phyloP scores from a whole-genome alignment of 2,329 filamentous ascomycete genomes.

The Cryphonectria japonica region DNA sequence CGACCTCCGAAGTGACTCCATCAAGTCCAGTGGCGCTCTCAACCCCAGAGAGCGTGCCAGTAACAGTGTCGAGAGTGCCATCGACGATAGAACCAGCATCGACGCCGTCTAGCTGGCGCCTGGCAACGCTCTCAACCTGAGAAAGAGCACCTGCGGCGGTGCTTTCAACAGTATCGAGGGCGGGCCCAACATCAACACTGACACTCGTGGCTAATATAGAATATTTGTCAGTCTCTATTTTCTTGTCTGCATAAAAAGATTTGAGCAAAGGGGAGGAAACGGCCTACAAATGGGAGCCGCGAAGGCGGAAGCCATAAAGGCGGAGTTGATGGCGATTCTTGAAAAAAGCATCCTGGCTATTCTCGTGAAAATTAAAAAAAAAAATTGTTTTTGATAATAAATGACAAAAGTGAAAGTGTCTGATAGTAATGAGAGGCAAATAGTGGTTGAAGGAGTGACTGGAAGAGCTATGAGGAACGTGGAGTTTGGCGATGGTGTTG shows the following conservation, averaged over 20 bases:
- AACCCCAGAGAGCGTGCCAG: background rate
- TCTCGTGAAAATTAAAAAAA: too few relatives aligned
- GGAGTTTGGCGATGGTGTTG: background rate
- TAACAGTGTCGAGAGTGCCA: background rate
- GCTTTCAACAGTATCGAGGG: background rate
- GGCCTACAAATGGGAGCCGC: background rate
- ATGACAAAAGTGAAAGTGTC: background rate
- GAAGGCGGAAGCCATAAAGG: slow-evolving; percentile 4
- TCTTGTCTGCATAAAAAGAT: background rate
- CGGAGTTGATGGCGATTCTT: slow-evolving; percentile 1
- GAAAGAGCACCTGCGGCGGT: background rate
- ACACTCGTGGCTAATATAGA: background rate
- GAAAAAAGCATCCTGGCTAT: background rate
- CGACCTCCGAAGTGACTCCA: background rate
- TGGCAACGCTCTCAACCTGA: background rate
- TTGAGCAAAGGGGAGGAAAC: background rate
- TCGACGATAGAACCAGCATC: background rate
- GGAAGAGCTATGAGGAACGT: background rate
- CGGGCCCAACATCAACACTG: background rate
- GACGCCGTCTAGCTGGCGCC: background rate
- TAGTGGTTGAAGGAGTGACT: background rate
- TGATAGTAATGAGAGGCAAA: background rate
- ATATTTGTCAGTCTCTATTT: background rate
- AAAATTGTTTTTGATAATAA: background rate
- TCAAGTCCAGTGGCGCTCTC: background rate